A percentile compares a stretch with the other conserved stretches of the same genome.
Conservation (phyloP, 2,329 filamentous ascomycete genomes). For the Aspergillus felis region DNA sequence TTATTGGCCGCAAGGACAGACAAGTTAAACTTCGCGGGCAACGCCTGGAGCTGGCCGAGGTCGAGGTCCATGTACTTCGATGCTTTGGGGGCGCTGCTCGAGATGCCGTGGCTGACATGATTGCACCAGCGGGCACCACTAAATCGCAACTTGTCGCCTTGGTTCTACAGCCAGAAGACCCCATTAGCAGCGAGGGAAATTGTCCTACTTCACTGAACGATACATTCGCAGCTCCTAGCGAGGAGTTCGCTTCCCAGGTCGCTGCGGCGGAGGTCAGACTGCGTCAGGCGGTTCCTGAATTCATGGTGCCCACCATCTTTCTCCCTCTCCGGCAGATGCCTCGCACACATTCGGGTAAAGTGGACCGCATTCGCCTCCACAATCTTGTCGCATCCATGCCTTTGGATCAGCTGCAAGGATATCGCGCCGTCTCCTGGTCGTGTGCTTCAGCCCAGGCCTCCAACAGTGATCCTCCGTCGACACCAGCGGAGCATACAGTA, state of each 20-base stretch:
- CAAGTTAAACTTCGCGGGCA: slow-evolving; percentile 25
- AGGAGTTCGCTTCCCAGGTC: not conserved
- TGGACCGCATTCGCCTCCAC: not conserved
- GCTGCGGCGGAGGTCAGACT: not conserved
- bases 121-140: not conserved
- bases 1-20: slow-evolving; percentile 15
- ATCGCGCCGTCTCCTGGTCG: not conserved
- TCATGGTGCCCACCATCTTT: not conserved
- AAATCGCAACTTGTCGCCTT: not conserved
- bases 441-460: not conserved
- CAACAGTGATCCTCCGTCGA: not conserved
- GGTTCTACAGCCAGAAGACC: not conserved
- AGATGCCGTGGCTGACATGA: not conserved
- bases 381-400: not conserved
- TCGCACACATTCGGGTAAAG: not conserved
- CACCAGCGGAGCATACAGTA: not conserved
- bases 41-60: slow-evolving; percentile 25
- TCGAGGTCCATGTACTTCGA: slow-evolving; percentile 13
- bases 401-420: not conserved
- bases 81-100: not conserved
- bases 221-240: not conserved
- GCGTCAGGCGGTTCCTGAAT: not conserved
- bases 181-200: not conserved
- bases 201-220: not conserved
- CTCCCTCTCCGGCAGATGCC: not conserved